Conservation (phyloP, 345 rosid genomes). For the Dipteronia dyeriana region DNA sequence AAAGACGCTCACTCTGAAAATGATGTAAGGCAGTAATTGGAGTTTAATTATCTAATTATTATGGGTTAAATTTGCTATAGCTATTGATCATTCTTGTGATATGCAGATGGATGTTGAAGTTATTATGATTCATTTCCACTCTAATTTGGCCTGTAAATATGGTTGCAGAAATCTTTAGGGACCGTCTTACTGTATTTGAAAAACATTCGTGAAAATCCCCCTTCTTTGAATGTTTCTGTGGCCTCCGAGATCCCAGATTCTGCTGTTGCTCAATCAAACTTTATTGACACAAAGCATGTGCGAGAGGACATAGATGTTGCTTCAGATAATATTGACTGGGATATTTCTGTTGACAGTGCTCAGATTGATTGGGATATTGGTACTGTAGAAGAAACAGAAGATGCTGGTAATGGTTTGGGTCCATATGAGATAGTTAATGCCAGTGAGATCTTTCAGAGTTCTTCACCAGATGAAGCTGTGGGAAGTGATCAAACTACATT, state of each 20-base stretch:
- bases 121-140: constrained; percentile 10
- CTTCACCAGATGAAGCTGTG: constrained; percentile 41
- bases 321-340: constrained; percentile 81
- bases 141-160: constrained; percentile 23
- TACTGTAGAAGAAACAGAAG: constrained; percentile 75
- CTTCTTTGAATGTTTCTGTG: constrained; percentile 67
- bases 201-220: constrained; percentile 73
- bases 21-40: constrained; percentile 55
- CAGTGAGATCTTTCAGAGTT: constrained; percentile 56
- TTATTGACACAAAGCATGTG: constrained; percentile 36
- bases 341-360: constrained; percentile 72
- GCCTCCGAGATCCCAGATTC: constrained; percentile 49
- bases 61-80: neutral
- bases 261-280: constrained; percentile 37
- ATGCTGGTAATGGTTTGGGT: constrained; percentile 76
- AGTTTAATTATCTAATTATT: constrained; percentile 11
- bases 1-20: constrained; percentile 82
- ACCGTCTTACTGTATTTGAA: constrained; percentile 61
- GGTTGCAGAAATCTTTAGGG: constrained; percentile 58
- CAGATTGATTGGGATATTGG: constrained; percentile 97
- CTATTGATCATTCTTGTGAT: neutral
- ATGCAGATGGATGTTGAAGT: neutral
- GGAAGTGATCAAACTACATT: constrained; percentile 36
- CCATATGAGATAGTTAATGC: constrained; percentile 89
- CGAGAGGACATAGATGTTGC: constrained; percentile 48